Percentiles rank a stretch among this genome's conserved stretches.
phyloP scores from a whole-genome alignment of 768 basidiomycete species.

The Lanmaoa rubissima region DNA sequence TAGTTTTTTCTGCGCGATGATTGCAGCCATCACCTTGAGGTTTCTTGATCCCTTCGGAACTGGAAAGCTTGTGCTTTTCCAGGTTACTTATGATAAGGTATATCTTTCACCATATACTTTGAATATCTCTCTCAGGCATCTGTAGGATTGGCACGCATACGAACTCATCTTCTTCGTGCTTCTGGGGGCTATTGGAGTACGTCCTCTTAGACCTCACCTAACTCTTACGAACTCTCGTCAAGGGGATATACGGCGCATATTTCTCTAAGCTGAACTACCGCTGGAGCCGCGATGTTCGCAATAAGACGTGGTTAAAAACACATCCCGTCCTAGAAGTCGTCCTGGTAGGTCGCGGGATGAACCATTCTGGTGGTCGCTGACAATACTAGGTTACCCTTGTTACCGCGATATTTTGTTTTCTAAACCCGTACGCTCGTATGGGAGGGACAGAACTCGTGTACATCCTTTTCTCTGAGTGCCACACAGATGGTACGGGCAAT shows the following conservation, averaged over 20 bases:
- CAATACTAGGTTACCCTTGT: slow-evolving; percentile 64
- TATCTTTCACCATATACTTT: background rate
- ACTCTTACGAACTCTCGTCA: slow-evolving; percentile 11
- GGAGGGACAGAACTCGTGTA: slow-evolving; percentile 95
- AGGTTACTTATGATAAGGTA: slow-evolving; percentile 86
- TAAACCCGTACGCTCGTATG: slow-evolving; percentile 90
- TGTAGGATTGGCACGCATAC: slow-evolving; percentile 88
- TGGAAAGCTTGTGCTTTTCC: slow-evolving; percentile 89
- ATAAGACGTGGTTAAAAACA: slow-evolving; percentile 72
- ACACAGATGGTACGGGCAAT: slow-evolving; percentile 48
- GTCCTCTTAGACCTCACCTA: slow-evolving; percentile 21
- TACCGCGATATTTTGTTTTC: slow-evolving; percentile 77
- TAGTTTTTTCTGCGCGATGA: slow-evolving; percentile 98
- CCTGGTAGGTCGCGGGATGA: slow-evolving; percentile 48
- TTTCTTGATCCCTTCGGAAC: slow-evolving; percentile 95
- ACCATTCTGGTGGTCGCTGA: slow-evolving; percentile 10
- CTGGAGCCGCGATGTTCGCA: slow-evolving; percentile 83
- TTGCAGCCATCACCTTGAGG: slow-evolving; percentile 91
- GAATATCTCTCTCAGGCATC: slow-evolving; percentile 2
- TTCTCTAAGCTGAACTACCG: slow-evolving; percentile 90
- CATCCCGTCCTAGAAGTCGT: slow-evolving; percentile 85
- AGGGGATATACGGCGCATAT: slow-evolving; percentile 93
- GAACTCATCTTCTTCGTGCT: slow-evolving; percentile 84
- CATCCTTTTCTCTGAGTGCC: slow-evolving; percentile 87
- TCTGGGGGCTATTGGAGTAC: slow-evolving; percentile 86